phyloP scores from a whole-genome alignment of 108 stramenopile genomes.

The Schizochytrium sp. region DNA sequence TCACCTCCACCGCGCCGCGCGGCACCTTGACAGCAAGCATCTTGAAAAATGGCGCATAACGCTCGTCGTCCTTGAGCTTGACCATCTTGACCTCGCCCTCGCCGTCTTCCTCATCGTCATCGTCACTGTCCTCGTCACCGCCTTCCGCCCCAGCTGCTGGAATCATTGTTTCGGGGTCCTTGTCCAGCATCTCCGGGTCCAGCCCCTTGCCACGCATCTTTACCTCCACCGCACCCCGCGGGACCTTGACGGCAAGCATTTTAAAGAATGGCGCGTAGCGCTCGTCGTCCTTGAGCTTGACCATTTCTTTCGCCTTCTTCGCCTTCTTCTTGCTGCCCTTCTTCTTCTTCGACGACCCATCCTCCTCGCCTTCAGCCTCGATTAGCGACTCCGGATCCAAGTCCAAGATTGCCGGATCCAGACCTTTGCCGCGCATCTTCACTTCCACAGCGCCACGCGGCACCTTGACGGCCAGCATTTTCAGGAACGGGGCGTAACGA shows the following conservation, averaged over 20 bases:
- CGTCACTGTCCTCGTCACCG: not conserved
- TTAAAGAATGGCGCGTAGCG: not conserved
- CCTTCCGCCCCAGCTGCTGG: not conserved
- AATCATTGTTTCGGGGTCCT: not conserved
- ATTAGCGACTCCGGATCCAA: not conserved
- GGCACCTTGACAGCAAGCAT: constrained; percentile 20
- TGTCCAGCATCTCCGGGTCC: not conserved
- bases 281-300: constrained; percentile 9
- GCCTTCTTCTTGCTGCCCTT: not conserved
- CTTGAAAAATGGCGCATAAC: not conserved
- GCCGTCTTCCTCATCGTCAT: not conserved
- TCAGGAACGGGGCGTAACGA: not conserved
- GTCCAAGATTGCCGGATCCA: not conserved
- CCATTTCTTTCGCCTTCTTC: not conserved
- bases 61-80: not conserved
- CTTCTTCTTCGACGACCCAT: not conserved
- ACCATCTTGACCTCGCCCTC: not conserved
- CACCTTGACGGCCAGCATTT: not conserved
- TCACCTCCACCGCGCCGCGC: not conserved
- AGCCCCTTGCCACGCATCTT: not conserved
- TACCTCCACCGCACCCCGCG: not conserved
- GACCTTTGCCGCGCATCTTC: not conserved
- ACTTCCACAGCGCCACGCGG: not conserved
- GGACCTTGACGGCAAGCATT: constrained; percentile 10
- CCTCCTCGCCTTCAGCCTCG: not conserved